Conservation (phyloP, 148 eudicot species). For the Camellia japonica region DNA sequence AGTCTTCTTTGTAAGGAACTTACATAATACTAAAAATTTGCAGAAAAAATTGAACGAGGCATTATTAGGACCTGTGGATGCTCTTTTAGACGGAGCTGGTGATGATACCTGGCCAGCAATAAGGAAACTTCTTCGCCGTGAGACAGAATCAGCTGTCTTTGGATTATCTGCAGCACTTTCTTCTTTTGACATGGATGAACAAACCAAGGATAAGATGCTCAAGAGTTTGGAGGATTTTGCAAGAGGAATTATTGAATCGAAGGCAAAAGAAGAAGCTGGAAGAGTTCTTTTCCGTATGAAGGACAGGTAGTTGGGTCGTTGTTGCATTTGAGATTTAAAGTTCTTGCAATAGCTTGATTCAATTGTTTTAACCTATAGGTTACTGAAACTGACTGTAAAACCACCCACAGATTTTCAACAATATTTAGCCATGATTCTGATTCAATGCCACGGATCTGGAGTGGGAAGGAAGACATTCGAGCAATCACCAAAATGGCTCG, state of each 20-base stretch:
- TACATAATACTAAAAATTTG: conserved; percentile 14
- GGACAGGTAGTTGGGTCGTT: conserved; percentile 56
- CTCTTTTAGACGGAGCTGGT: conserved; percentile 86
- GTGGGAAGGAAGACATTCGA: conserved; percentile 91
- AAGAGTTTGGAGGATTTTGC: conserved; percentile 63
- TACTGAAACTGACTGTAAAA: conserved; percentile 19
- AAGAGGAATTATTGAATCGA: conserved; percentile 72
- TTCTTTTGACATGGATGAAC: conserved; percentile 78
- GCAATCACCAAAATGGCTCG: conserved; percentile 90
- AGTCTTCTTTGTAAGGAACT: not conserved
- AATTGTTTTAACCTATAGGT: conserved; percentile 2
- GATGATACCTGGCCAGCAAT: conserved; percentile 96
- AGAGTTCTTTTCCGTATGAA: conserved; percentile 88
- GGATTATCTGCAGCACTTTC: conserved; percentile 74
- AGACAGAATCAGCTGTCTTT: conserved; percentile 72
- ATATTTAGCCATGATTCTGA: conserved; percentile 90
- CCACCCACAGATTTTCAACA: conserved; percentile 62
- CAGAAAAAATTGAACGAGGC: conserved; percentile 82
- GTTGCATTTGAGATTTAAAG: not conserved
- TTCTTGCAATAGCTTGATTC: not conserved
- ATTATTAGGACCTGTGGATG: conserved; percentile 84
- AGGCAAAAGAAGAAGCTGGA: conserved; percentile 93
- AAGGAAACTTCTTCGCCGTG: conserved; percentile 74
- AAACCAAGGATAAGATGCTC: conserved; percentile 59
- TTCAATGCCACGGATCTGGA: conserved; percentile 99